Evolutionary conservation across 2,329 filamentous ascomycete species (phyloP).

Genomic region (Trichocomaceae sp.): DNA sequence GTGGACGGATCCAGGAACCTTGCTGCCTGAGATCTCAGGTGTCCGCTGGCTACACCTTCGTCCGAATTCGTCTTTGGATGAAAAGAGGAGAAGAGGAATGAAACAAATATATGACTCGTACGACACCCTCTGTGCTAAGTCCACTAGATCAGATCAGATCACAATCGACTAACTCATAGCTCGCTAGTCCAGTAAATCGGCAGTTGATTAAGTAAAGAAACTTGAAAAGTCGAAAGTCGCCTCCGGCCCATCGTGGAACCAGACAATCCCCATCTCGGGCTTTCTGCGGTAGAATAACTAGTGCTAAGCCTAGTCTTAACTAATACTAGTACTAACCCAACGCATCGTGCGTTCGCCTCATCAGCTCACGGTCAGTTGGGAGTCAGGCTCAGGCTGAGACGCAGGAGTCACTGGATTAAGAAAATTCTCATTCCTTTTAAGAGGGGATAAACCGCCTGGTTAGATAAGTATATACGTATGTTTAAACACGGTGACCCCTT

Average conservation of each 20-base stretch:
- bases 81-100: not conserved
- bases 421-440: too few species aligned
- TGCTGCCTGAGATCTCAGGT: not conserved
- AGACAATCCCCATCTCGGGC: constrained; percentile 6
- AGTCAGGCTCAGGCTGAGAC: too few species aligned
- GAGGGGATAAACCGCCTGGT: too few species aligned
- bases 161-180: too few species aligned
- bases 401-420: not conserved
- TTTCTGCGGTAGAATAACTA: not conserved
- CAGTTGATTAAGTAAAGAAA: constrained; percentile 9
- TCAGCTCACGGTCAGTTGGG: constrained; percentile 8
- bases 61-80: not conserved
- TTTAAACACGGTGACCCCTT: too few species aligned
- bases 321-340: not conserved
- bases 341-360: constrained; percentile 7
- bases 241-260: not conserved
- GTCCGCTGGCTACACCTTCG: not conserved
- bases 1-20: not conserved
- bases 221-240: too few species aligned
- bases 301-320: not conserved
- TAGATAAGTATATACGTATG: too few species aligned
- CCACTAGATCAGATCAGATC: too few species aligned
- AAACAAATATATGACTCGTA: not conserved
- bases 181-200: too few species aligned
- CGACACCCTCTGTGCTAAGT: not conserved